Percentiles rank a stretch among this genome's conserved stretches.
Evolutionary conservation across 345 rosid species (phyloP).

Genomic region (Eutrema yunnanense): DNA sequence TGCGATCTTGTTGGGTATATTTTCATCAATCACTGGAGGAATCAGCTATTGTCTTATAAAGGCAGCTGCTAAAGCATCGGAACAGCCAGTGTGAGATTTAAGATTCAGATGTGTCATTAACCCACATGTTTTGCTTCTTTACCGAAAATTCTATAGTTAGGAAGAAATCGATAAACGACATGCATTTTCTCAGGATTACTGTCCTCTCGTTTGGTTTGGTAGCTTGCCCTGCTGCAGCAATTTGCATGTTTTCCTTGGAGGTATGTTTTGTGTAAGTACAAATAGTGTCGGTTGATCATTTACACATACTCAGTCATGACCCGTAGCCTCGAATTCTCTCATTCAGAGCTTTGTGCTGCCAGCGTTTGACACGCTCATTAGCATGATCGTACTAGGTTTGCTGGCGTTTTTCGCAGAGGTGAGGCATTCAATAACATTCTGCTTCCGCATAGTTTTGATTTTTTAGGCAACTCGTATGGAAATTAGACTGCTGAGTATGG

Average conservation of each 20-base stretch:
- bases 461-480: not conserved
- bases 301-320: not conserved
- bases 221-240: constrained; percentile 70
- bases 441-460: not conserved
- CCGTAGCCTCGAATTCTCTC: not conserved
- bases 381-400: constrained; percentile 55
- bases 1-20: constrained; percentile 54
- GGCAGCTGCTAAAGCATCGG: constrained; percentile 80
- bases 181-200: constrained; percentile 52
- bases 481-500: not conserved
- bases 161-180: not conserved
- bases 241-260: constrained; percentile 64
- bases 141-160: not conserved
- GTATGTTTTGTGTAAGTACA: constrained; percentile 31
- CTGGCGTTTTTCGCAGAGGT: constrained; percentile 88
- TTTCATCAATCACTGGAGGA: constrained; percentile 81
- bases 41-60: constrained; percentile 69
- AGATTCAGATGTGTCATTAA: constrained; percentile 6
- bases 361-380: constrained; percentile 38
- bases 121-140: not conserved
- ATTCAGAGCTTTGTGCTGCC: constrained; percentile 74
- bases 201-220: constrained; percentile 70
- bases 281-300: not conserved
- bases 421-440: not conserved
- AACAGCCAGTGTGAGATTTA: constrained; percentile 76